A percentile compares a stretch with the other conserved stretches of the same genome.
Evolutionary conservation across 179 eudicot genomes (phyloP).

Genomic region (Beta corolliflora): DNA sequence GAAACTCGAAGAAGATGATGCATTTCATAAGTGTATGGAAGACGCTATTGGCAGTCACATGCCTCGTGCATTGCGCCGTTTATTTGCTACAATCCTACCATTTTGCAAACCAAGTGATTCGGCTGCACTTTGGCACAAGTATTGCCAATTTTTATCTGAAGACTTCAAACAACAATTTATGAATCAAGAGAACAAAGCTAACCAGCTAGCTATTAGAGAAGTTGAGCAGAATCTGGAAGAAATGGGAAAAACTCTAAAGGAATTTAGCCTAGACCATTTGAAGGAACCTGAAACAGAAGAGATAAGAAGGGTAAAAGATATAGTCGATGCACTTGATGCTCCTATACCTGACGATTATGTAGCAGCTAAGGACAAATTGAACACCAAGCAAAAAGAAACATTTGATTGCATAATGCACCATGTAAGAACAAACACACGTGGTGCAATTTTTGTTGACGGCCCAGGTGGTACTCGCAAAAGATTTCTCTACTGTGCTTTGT

Average conservation of each 20-base stretch:
- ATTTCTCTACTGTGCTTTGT: neutral
- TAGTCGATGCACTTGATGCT: too few species aligned
- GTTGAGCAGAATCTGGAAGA: neutral
- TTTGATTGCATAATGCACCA: too few species aligned
- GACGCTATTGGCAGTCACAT: neutral
- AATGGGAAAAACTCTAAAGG: too few species aligned
- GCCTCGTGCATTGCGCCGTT: conserved; percentile 12
- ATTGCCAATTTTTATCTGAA: conserved; percentile 9
- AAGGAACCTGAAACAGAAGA: neutral
- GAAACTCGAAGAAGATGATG: neutral
- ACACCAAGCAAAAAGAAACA: too few species aligned
- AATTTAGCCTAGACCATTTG: too few species aligned
- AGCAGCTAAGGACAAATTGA: too few species aligned
- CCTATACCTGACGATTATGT: too few species aligned
- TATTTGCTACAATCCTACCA: conserved; percentile 23
- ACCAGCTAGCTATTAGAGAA: neutral
- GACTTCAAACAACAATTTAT: neutral
- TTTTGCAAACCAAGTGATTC: neutral
- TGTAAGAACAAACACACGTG: too few species aligned
- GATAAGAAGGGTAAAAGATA: neutral
- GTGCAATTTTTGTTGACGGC: too few species aligned
- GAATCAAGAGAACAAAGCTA: too few species aligned
- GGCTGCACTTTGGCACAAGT: too few species aligned
- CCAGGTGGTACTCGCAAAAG: neutral
- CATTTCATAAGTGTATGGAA: neutral